Base-by-base conservation (phyloP, 192 early-diverging fungal species). In the Coemansia sp. region DNA sequence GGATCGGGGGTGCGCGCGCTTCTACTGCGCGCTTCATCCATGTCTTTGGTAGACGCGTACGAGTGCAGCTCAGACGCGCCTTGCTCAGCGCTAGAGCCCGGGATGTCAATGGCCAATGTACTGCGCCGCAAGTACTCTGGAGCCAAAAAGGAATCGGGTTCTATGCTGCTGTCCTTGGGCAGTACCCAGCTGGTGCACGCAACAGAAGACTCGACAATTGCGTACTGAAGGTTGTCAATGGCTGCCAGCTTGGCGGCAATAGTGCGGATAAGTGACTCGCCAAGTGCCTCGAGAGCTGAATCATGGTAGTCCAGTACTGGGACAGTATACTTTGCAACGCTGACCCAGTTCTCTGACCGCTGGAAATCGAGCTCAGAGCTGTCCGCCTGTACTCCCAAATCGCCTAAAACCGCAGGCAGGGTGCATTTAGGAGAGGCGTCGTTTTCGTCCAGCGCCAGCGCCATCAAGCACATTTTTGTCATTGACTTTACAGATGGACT, bases 161-260 rank as follows among this genome's bases (percentile, higher is more conserved):
- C 42, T 7, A 44, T 19, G 49, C 21, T 32, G n/a, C 59, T 46
- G 32, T 69, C 44, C 11, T 58, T 19, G 11, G 67, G 59, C 4
- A 70, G 32, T 40, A 73, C 39, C 79, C 79, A 81, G 19, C 60
- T 73, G 30, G 63, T 70, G 55, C 67, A 69, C 0, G 79, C 79
- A 53, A 76, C 42, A 0, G 68, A 67, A 14, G 79, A 73, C 23
- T 81, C 79, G 32, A 81, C 57, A 16, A 81, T 73, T 2, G 79
- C 74, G 49, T 73, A 76, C 42, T 81, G 79, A 17, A 81, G 60
- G 55, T 47, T 42, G 23, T 81, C 71, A 14, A 81, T 63, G 0
- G 79, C 79, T 1, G 35, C 14, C 7, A 73, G 64, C 58, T 81
- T 81, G 32, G n/a, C 69, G 10, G 42, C 38, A n/a, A 81, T 70